These are phyloP conservation scores for Lepiota brunneoincarnata DNA, from an alignment of 768 basidiomycete genomes.

Conservation along the genomic window DNA sequence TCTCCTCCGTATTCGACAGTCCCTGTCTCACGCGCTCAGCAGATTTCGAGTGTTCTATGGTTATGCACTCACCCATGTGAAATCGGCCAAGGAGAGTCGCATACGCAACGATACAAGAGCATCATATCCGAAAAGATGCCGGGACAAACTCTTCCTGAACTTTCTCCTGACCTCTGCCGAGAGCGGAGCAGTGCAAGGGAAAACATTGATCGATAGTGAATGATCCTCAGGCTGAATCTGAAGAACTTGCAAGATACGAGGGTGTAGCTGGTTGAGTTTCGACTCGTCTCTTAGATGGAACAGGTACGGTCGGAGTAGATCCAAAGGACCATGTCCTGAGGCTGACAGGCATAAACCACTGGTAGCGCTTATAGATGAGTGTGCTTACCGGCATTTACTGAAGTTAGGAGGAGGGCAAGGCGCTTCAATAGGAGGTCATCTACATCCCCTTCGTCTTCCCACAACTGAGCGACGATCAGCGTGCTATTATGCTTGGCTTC, in stretches of 20 bases:
- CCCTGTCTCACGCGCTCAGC: conserved; percentile 33
- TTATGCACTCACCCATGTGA: conserved; percentile 37
- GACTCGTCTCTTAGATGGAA: conserved; percentile 24
- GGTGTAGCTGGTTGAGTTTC: conserved; percentile 34
- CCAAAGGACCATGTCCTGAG: conserved; percentile 44
- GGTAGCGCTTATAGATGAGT: not conserved
- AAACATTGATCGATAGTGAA: conserved; percentile 26
- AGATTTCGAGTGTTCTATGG: not conserved
- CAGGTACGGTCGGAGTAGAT: conserved; percentile 50
- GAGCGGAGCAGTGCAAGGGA: conserved; percentile 21
- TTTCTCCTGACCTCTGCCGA: conserved; percentile 36
- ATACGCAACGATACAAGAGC: conserved; percentile 50
- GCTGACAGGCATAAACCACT: conserved; percentile 20
- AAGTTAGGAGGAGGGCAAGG: conserved; percentile 26
- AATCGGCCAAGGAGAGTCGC: conserved; percentile 52
- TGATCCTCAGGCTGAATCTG: conserved; percentile 30
- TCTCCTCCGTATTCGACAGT: conserved; percentile 39
- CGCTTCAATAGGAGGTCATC: conserved; percentile 27
- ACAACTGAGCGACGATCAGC: conserved; percentile 57
- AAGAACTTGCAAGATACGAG: conserved; percentile 46
- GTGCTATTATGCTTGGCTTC: conserved; percentile 61
- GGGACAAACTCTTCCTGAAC: conserved; percentile 50
- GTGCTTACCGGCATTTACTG: conserved; percentile 30
- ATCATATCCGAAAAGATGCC: conserved; percentile 64
- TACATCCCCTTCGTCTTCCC: conserved; percentile 36